Evolutionary conservation across 2,329 filamentous ascomycete genomes (phyloP).

Genomic region (Colletotrichum sp.): DNA sequence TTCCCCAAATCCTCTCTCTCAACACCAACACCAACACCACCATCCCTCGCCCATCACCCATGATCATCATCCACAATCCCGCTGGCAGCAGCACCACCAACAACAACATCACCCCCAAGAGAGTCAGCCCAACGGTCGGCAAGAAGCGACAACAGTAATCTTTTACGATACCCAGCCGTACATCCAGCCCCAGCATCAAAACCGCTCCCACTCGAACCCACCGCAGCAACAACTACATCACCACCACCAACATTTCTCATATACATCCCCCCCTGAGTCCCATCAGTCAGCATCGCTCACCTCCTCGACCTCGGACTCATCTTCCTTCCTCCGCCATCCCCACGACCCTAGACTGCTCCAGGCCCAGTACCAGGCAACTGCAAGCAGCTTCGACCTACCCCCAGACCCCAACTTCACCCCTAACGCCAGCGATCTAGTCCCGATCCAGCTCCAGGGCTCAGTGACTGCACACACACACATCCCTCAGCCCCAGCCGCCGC

Average conservation of each 20-base stretch:
- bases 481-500: neutral
- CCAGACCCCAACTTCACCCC: neutral
- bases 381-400: neutral
- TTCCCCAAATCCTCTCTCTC: neutral
- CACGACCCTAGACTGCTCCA: conserved; percentile 21
- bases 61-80: neutral
- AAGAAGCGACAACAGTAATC: neutral
- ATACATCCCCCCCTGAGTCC: neutral
- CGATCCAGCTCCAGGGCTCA: neutral
- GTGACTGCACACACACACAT: neutral
- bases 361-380: conserved; percentile 7
- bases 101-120: neutral
- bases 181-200: neutral
- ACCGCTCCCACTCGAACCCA: neutral
- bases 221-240: neutral
- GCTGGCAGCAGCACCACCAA: neutral
- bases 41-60: neutral
- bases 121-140: neutral
- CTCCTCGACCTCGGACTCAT: neutral
- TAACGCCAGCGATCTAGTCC: conserved; percentile 1
- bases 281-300: neutral
- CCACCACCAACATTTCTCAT: neutral
- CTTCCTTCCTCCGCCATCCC: conserved; percentile 13
- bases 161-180: neutral
- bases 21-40: neutral